Conservation (phyloP, 2,329 filamentous ascomycete species). For the Fusarium miscanthi region DNA sequence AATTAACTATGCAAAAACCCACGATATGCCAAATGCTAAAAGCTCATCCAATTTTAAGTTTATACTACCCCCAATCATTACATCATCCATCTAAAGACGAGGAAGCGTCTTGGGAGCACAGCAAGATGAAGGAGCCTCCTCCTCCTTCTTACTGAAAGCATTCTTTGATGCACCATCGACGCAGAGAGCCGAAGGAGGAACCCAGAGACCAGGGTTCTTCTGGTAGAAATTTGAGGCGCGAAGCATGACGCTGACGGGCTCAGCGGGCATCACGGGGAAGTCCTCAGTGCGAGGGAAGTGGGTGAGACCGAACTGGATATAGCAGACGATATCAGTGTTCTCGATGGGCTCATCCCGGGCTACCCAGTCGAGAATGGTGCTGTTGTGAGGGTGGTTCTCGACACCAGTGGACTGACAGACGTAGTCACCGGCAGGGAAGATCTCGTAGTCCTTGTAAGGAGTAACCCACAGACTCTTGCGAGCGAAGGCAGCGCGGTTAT, state of each 20-base stretch:
- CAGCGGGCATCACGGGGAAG: constrained; percentile 90
- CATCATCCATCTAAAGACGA: constrained; percentile 14
- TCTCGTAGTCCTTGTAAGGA: constrained; percentile 79
- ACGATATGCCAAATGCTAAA: constrained; percentile 13
- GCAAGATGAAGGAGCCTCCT: constrained; percentile 33
- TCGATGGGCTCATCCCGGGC: constrained; percentile 76
- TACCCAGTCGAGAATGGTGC: constrained; percentile 82
- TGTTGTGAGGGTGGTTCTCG: constrained; percentile 64
- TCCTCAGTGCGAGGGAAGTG: constrained; percentile 93
- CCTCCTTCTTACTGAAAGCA: constrained; percentile 37
- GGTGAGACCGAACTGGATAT: constrained; percentile 92
- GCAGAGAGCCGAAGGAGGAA: constrained; percentile 66
- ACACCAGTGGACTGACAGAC: constrained; percentile 89
- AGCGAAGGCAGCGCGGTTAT: constrained; percentile 89
- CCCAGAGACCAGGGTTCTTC: constrained; percentile 82
- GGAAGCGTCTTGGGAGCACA: constrained; percentile 34
- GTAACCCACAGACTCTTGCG: constrained; percentile 53
- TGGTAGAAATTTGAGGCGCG: constrained; percentile 86
- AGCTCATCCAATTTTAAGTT: neutral
- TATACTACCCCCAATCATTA: neutral
- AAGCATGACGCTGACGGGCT: constrained; percentile 84
- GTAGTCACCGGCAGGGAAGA: constrained; percentile 87
- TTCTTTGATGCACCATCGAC: constrained; percentile 39
- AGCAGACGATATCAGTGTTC: constrained; percentile 88
- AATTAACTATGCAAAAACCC: constrained; percentile 13